Conservation (phyloP, 768 basidiomycete species). For the Phaffia tasmanica region DNA sequence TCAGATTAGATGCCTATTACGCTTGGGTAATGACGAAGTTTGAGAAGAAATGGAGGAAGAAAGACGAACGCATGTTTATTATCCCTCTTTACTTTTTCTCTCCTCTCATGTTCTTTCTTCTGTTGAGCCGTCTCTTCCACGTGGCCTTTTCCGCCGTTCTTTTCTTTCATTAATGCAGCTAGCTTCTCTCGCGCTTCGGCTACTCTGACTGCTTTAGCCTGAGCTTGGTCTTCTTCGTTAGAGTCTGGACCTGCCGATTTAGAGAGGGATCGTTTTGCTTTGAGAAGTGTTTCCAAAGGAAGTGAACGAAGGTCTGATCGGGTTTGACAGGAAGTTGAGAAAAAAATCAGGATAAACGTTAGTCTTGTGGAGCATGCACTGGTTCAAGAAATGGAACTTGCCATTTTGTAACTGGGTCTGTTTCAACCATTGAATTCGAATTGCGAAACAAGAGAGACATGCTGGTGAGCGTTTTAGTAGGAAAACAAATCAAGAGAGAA, state of each 20-base stretch:
- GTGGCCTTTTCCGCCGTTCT: conserved; percentile 23
- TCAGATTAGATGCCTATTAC: background rate
- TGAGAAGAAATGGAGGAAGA: background rate
- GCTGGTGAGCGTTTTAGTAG: background rate
- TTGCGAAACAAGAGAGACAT: background rate
- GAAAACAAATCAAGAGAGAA: background rate
- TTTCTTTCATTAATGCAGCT: conserved; percentile 13
- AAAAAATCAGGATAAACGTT: conserved; percentile 11
- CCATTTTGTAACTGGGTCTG: conserved; percentile 31
- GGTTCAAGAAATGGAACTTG: conserved; percentile 12
- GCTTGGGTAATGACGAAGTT: background rate
- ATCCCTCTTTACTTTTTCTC: conserved; percentile 50
- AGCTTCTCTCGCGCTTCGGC: conserved; percentile 24
- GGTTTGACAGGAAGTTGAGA: background rate
- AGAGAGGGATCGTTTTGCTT: conserved; percentile 50
- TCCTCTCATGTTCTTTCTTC: conserved; percentile 39
- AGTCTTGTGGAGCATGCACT: background rate
- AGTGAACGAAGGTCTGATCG: conserved; percentile 50
- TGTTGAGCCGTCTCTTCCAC: conserved; percentile 38
- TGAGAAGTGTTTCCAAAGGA: conserved; percentile 55
- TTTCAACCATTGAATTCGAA: no score
- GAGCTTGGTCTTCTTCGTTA: conserved; percentile 35
- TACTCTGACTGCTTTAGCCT: conserved; percentile 28
- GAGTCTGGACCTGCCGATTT: conserved; percentile 7
- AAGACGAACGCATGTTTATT: conserved; percentile 75